A percentile compares a stretch with the other conserved stretches of the same genome.
Conservation (phyloP, 1,284 basidiomycete species). For the Heterobasidion parviporum region DNA sequence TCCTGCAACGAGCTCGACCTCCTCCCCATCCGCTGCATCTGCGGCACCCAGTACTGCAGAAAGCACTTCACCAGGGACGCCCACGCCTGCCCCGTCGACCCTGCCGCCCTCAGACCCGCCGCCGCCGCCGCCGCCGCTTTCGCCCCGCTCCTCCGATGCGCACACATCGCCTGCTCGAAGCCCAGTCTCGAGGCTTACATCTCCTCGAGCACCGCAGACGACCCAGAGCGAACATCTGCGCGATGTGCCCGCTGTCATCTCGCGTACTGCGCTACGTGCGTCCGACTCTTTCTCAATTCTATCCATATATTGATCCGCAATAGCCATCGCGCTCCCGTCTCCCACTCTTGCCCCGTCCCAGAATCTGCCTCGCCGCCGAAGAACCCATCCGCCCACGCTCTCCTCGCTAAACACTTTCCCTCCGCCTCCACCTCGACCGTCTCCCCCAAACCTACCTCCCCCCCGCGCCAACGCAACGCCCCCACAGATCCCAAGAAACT, state of each 20-base stretch:
- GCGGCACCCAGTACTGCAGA: slow-evolving; percentile 44
- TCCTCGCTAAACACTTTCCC: slow-evolving; percentile 51
- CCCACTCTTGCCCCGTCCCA: slow-evolving; percentile 38
- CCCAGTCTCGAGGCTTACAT: slow-evolving; percentile 36
- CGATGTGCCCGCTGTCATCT: slow-evolving; percentile 45
- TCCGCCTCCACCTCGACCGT: too few relatives aligned
- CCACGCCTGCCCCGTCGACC: slow-evolving; percentile 41
- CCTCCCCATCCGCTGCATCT: slow-evolving; percentile 54
- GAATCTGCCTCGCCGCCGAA: slow-evolving; percentile 19
- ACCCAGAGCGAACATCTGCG: slow-evolving; percentile 23
- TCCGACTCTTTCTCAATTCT: background rate
- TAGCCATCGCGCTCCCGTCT: slow-evolving; percentile 54
- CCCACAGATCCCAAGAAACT: slow-evolving; percentile 46
- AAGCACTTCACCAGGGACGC: slow-evolving; percentile 47
- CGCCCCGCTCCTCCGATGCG: slow-evolving; percentile 40
- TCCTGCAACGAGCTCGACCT: slow-evolving; percentile 53
- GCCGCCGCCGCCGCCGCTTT: slow-evolving; percentile 3
- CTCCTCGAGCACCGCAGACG: slow-evolving; percentile 17
- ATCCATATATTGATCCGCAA: background rate
- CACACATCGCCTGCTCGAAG: slow-evolving; percentile 41
- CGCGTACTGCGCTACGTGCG: slow-evolving; percentile 57
- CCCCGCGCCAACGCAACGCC: slow-evolving; percentile 11
- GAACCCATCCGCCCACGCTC: slow-evolving; percentile 40
- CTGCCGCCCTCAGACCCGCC: slow-evolving; percentile 1
- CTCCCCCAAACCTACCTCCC: slow-evolving; percentile 11